Conservation (phyloP, 2,329 filamentous ascomycete species). For the Exserohilum turcica region DNA sequence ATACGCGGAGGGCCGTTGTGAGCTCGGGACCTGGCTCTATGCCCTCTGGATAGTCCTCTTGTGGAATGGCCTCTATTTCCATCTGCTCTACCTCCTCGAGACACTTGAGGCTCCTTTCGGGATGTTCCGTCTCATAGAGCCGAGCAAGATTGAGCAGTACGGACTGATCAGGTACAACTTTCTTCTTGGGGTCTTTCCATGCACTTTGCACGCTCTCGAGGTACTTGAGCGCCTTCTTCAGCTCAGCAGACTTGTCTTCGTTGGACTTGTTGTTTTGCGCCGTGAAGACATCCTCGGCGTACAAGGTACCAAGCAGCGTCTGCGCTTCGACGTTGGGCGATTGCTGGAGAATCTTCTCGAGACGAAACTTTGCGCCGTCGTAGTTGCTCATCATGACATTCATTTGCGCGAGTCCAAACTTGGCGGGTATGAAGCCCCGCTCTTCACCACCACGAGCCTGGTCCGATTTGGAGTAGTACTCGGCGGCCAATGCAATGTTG, state of each 20-base stretch:
- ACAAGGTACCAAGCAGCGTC: conserved; percentile 86
- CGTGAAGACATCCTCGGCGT: conserved; percentile 91
- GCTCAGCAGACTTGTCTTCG: conserved; percentile 85
- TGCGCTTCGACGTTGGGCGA: conserved; percentile 85
- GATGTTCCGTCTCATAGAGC: conserved; percentile 82
- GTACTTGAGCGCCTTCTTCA: conserved; percentile 82
- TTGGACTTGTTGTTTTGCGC: conserved; percentile 72
- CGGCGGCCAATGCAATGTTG: conserved; percentile 73
- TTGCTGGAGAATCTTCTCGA: conserved; percentile 93
- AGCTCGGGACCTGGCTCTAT: conserved; percentile 53
- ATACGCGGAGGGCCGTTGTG: conserved; percentile 70
- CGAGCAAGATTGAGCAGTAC: conserved; percentile 90
- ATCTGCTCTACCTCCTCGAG: conserved; percentile 90
- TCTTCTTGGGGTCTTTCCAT: conserved; percentile 94
- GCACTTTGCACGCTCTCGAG: conserved; percentile 82
- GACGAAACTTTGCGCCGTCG: conserved; percentile 86
- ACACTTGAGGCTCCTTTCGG: conserved; percentile 91
- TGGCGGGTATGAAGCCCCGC: conserved; percentile 87
- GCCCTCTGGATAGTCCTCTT: conserved; percentile 69
- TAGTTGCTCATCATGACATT: conserved; percentile 82
- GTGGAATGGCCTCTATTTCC: conserved; percentile 77
- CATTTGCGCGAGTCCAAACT: conserved; percentile 91
- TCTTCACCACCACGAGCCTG: conserved; percentile 91
- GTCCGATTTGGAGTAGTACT: conserved; percentile 89
- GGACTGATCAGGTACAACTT: conserved; percentile 77